Evolutionary conservation across 2,329 filamentous ascomycete genomes (phyloP), one percentile per base, ranked within the genome.

Genomic region (Fusarium citri): DNA sequence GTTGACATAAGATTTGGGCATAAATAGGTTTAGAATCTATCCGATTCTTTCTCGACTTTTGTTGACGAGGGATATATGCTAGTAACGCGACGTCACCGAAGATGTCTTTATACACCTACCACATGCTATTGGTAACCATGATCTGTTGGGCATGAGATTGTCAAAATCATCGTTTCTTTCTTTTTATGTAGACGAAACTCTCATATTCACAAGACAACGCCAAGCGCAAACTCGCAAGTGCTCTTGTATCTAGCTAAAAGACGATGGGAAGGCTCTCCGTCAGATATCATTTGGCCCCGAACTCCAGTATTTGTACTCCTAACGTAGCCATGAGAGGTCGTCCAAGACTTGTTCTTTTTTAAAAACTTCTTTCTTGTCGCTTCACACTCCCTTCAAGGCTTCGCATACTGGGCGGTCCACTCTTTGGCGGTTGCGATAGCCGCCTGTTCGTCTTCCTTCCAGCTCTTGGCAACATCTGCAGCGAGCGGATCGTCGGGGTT

Each of bases 401-500:
- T 87, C 50, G 94, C 94, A 78, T 96, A 93, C 74, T 91, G 91
- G 79, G 87, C 86, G 15, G 96, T 98, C 95, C 96, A 98, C 77
- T 97, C 94, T 77, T 88, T 91, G 18, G 95, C 95, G 10, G 94
- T 98, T 71, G 92, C 90, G 75, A 99, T 98, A 25, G 96, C 96
- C 49, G 93, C 93, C 70, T 90, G 90, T 82, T 98, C 93, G 77
- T 99, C 91, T 77, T 98, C 94, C 84, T 98, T 98, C 96, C 96
- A 99, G 78, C 92, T 91, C 85, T 98, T 97, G 37, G 96, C 96
- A 43, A 99, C 96, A 72, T 99, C 95, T 78, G 97, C 97, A 51
- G 96, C 97, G 43, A 99, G 89, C n/a, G 96, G 97, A 78, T 99
- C 96, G 77, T 99, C 96, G 30, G 97, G 96, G 82, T 99, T 99